Evolutionary conservation across 306 rosid genomes (phyloP).

Genomic region (Ochetophila trinervis): DNA sequence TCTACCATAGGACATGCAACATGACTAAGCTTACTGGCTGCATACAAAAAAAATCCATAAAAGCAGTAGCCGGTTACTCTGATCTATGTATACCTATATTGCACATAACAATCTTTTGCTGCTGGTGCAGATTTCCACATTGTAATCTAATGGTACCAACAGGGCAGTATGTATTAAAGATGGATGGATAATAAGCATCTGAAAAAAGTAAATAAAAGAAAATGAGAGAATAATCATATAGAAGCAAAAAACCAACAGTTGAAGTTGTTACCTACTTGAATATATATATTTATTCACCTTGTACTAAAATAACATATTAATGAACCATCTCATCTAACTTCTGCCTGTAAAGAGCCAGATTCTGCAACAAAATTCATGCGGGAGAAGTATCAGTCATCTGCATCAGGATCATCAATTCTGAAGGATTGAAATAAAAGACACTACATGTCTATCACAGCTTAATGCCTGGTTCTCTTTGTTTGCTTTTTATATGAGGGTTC

Average conservation of each 20-base stretch:
- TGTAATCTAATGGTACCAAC: background rate
- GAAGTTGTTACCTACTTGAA: slow-evolving; percentile 12
- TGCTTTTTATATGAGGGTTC: no score
- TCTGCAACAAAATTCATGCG: slow-evolving; percentile 32
- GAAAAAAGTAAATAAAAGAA: slow-evolving; percentile 13
- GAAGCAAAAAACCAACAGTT: slow-evolving; percentile 16
- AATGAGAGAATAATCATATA: background rate
- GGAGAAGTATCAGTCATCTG: slow-evolving; percentile 6
- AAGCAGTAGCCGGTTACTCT: slow-evolving; percentile 13
- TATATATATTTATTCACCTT: slow-evolving; percentile 17
- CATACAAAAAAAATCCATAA: background rate
- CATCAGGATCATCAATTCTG: background rate
- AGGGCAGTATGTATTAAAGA: background rate
- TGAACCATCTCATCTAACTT: slow-evolving; percentile 51
- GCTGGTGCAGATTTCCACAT: slow-evolving; percentile 1
- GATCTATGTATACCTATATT: slow-evolving; percentile 1
- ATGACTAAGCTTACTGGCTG: slow-evolving; percentile 2
- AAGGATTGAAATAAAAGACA: background rate
- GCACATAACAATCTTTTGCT: slow-evolving; percentile 1
- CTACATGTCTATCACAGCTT: no score
- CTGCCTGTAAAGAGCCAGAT: slow-evolving; percentile 62
- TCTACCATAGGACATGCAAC: slow-evolving; percentile 2
- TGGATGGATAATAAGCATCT: slow-evolving; percentile 4
- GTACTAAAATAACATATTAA: slow-evolving; percentile 11
- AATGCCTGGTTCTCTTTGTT: no score